A percentile compares a stretch with the other conserved stretches of the same genome.
These are phyloP conservation scores for Canna indica DNA, from an alignment of 176 grass and related monocot genomes.

Conservation along the genomic window DNA sequence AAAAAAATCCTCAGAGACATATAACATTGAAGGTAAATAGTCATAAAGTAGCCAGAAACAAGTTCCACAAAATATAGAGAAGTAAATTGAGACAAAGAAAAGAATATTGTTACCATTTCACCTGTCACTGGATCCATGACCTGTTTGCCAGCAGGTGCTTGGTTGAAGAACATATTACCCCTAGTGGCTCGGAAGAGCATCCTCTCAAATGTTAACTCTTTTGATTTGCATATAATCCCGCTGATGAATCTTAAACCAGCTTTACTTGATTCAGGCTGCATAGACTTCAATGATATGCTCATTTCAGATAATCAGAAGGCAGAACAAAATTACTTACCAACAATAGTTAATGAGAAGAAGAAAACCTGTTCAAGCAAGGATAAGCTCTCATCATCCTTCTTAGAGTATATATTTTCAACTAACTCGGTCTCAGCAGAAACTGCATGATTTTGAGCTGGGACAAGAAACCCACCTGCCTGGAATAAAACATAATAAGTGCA, in stretches of 20 bases:
- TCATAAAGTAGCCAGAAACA: background rate
- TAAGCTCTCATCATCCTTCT: slow-evolving; percentile 37
- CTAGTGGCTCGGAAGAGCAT: slow-evolving; percentile 98
- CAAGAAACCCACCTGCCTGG: slow-evolving; percentile 97
- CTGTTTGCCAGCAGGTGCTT: slow-evolving; percentile 73
- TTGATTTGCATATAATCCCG: slow-evolving; percentile 83
- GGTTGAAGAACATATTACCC: slow-evolving; percentile 98
- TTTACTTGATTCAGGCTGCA: slow-evolving; percentile 42
- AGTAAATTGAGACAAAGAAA: background rate
- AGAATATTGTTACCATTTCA: slow-evolving; percentile 67
- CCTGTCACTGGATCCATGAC: slow-evolving; percentile 83
- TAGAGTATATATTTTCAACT: slow-evolving; percentile 73
- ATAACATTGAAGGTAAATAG: background rate
- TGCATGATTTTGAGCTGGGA: slow-evolving; percentile 79
- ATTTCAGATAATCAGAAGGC: slow-evolving; percentile 7
- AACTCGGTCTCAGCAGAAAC: slow-evolving; percentile 69
- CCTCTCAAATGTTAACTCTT: slow-evolving; percentile 89
- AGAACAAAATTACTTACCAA: background rate
- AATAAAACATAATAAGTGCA: slow-evolving; percentile 66
- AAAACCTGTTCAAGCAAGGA: slow-evolving; percentile 95
- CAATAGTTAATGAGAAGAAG: background rate
- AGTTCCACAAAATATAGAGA: background rate
- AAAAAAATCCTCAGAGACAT: background rate
- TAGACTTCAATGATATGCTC: slow-evolving; percentile 37
- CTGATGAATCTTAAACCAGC: slow-evolving; percentile 92